These are phyloP conservation scores for Dactylellina cionopaga DNA, from an alignment of 2,329 filamentous ascomycete genomes.

Conservation along the genomic window DNA sequence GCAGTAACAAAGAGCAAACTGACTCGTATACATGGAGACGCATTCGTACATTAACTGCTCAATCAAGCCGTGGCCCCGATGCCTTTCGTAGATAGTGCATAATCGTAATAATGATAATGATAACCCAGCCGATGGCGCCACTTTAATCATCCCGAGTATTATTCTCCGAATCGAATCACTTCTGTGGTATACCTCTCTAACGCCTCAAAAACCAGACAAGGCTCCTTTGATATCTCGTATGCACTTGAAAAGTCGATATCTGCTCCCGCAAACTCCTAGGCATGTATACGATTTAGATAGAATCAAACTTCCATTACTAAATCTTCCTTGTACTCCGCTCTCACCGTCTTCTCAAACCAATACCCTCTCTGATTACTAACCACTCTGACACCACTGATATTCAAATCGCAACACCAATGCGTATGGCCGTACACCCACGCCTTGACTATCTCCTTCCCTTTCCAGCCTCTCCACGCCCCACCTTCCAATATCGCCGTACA, in stretches of 20 bases:
- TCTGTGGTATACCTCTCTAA: background rate
- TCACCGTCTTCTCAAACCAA: conserved; percentile 47
- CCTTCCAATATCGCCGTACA: conserved; percentile 64
- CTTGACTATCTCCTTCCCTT: conserved; percentile 58
- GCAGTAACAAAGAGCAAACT: background rate
- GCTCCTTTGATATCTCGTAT: no score
- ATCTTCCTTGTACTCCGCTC: conserved; percentile 44
- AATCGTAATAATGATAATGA: conserved; percentile 18
- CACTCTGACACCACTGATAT: conserved; percentile 33
- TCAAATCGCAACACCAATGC: conserved; percentile 62
- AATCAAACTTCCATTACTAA: conserved; percentile 37
- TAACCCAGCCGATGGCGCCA: conserved; percentile 15
- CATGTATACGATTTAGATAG: background rate
- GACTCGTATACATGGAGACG: conserved; percentile 2
- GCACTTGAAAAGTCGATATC: no score
- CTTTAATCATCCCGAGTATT: background rate
- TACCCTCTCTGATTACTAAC: conserved; percentile 51
- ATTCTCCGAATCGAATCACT: conserved; percentile 5
- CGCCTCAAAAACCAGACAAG: no score
- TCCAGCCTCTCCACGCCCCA: conserved; percentile 57
- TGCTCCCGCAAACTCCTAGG: background rate
- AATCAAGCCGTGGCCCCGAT: background rate
- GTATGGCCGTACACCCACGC: conserved; percentile 66
- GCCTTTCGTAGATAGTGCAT: conserved; percentile 22
- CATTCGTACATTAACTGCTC: conserved; percentile 21